Evolutionary conservation across 192 early-diverging fungal species (phyloP).

Genomic region (Thamnidium elegans): DNA sequence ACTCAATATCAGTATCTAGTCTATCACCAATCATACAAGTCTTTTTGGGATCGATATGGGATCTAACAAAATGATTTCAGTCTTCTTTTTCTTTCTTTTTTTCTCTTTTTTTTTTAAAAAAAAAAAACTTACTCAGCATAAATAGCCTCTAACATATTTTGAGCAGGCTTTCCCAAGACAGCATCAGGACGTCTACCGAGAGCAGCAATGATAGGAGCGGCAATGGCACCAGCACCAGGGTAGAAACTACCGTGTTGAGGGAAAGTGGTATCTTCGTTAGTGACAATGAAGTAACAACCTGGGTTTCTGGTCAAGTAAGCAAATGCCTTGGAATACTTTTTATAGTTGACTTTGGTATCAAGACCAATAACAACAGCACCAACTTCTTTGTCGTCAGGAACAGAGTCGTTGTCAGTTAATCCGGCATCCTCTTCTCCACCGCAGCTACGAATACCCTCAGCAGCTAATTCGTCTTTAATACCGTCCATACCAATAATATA

Average conservation of each 20-base stretch:
- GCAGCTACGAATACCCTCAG: slow-evolving; percentile 66
- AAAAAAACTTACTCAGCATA: slow-evolving; percentile 60
- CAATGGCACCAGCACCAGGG: slow-evolving; percentile 84
- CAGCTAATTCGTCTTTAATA: slow-evolving; percentile 80
- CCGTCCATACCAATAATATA: slow-evolving; percentile 91
- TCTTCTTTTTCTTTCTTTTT: background rate
- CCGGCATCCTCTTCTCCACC: slow-evolving; percentile 51
- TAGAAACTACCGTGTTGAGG: slow-evolving; percentile 73
- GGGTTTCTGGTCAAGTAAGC: slow-evolving; percentile 72
- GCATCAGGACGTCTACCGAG: slow-evolving; percentile 72
- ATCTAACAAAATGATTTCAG: slow-evolving; percentile 25
- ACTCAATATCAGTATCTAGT: slow-evolving; percentile 93
- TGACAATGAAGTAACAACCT: slow-evolving; percentile 82
- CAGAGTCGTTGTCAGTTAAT: slow-evolving; percentile 53
- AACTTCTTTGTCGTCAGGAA: slow-evolving; percentile 54
- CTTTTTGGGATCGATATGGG: slow-evolving; percentile 69
- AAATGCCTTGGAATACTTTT: slow-evolving; percentile 89
- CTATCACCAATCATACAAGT: slow-evolving; percentile 98
- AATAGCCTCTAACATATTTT: slow-evolving; percentile 93
- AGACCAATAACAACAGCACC: slow-evolving; percentile 94
- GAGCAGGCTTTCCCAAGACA: slow-evolving; percentile 91
- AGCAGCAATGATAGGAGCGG: slow-evolving; percentile 70
- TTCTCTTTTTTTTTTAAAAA: background rate
- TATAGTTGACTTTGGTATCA: slow-evolving; percentile 90
- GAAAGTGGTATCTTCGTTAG: slow-evolving; percentile 90